phyloP scores from a whole-genome alignment of 2,329 filamentous ascomycete species.

The Huntiella abstrusa region DNA sequence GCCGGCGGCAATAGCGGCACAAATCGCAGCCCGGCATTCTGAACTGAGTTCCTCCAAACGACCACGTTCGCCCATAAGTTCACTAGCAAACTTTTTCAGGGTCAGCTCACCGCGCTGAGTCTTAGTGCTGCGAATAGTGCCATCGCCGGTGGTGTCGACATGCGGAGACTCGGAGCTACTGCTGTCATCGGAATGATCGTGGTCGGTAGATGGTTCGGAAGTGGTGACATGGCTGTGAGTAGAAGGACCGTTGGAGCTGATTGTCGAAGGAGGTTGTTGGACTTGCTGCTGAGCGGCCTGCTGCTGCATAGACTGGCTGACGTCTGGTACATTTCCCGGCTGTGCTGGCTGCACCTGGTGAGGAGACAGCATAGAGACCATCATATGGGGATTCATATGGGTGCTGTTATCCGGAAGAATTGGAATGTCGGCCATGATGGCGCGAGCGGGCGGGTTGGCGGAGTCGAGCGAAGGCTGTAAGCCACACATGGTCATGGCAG shows the following conservation, averaged over 20 bases:
- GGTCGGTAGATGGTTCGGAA: constrained; percentile 6
- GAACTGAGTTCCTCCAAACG: constrained; percentile 11
- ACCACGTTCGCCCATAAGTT: constrained; percentile 9
- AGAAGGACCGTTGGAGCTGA: neutral
- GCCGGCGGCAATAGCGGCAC: constrained; percentile 11
- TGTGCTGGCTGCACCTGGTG: constrained; percentile 6
- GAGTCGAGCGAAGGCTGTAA: constrained; percentile 5
- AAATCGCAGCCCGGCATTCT: constrained; percentile 11
- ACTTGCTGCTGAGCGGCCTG: neutral
- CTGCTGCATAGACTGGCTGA: neutral
- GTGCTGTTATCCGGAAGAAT: constrained; percentile 2
- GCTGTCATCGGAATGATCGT: constrained; percentile 4
- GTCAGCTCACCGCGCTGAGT: constrained; percentile 7
- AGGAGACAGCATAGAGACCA: constrained; percentile 6
- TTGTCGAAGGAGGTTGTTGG: neutral
- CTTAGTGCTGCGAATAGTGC: neutral
- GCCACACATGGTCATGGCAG: neutral
- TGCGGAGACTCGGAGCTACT: constrained; percentile 2
- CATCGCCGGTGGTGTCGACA: neutral
- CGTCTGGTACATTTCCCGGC: neutral
- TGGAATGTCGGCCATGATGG: constrained; percentile 8
- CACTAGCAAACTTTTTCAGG: constrained; percentile 8
- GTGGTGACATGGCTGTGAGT: constrained; percentile 2
- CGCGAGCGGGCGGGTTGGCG: constrained; percentile 1
- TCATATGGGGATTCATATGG: constrained; percentile 8